Percentiles rank a stretch among this genome's conserved stretches.
Conservation (phyloP, 768 basidiomycete genomes). For the Udeniomyces megalosporus region DNA sequence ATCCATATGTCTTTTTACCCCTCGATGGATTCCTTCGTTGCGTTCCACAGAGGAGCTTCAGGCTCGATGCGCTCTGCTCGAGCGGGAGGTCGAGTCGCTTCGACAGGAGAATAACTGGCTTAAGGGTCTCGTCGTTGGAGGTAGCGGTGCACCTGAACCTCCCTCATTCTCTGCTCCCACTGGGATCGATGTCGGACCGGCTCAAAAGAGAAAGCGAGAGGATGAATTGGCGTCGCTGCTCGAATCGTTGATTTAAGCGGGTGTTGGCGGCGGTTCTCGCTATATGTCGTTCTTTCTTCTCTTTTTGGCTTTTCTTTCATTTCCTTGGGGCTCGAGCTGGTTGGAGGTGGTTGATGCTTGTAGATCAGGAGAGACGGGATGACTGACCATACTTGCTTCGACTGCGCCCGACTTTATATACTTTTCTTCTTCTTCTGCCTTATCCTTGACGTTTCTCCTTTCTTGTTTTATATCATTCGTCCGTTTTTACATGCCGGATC, state of each 20-base stretch:
- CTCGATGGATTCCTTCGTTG: background rate
- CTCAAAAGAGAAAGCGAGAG: background rate
- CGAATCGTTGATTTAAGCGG: background rate
- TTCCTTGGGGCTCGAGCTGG: background rate
- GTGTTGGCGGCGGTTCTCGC: too few species aligned
- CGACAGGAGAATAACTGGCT: slow-evolving; percentile 51
- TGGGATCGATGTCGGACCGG: background rate
- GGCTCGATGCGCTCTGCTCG: slow-evolving; percentile 57
- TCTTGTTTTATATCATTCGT: too few species aligned
- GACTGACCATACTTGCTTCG: too few species aligned
- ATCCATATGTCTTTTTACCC: background rate
- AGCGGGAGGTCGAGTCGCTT: slow-evolving; percentile 77
- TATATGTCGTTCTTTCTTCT: background rate
- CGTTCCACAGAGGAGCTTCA: slow-evolving; percentile 47
- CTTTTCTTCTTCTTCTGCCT: background rate
- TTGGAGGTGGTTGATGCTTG: too few species aligned
- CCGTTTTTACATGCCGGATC: too few species aligned
- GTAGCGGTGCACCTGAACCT: background rate
- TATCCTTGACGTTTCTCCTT: background rate
- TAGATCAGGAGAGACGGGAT: too few species aligned
- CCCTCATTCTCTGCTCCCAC: background rate
- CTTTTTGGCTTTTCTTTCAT: background rate
- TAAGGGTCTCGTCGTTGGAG: slow-evolving; percentile 3
- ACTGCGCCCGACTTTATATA: background rate
- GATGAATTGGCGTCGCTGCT: background rate